Base-by-base conservation (phyloP, 257 asterid genomes). In the Solanum appendiculatum region DNA sequence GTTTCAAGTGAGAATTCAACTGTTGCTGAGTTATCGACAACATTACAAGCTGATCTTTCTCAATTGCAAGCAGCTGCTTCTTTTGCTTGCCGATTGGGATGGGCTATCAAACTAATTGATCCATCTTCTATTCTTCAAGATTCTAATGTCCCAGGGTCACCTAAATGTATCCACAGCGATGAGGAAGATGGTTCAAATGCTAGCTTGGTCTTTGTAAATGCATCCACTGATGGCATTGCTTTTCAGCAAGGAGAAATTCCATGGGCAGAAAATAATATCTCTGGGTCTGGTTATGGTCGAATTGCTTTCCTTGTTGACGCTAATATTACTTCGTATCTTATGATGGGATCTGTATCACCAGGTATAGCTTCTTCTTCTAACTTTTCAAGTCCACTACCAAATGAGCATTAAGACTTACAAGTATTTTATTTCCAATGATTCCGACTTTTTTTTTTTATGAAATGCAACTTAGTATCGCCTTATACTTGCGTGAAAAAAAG, bases 311-410 rank as follows among this genome's bases (percentile, higher is more conserved):
- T 97, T 82, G 99, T 97, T 51, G 99, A 97, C 88, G 99, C 99
- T 85, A 97, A 93, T 91, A 97, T 97, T 87, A 97, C 99, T 48
- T 96, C 99, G 74, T 97, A 97, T 91, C 98, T 97, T 86, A 97
- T 97, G 99, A 97, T 97, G 99, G 99, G 99, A 91, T 97, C 99
- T 92, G 99, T 97, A 89, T 97, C 99, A 89, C 99, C 99, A 93
- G 99, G 99, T 96, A 74, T 88, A 20, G 29, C 81, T 88, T 66
- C 63, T 86, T 81, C 37, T 69, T 73, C 85, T 48, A 70, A 21
- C n/a, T 70, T 72, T 75, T 29, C 58, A 6, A 12, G 56, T 42
- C 18, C 0, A 75, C 14, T 18, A 75, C 29, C 25, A 56, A 56
- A 56, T 56, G 64, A 56, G 20, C 64, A 20, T 20, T 56, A 56